Evolutionary conservation across 2,329 filamentous ascomycete species (phyloP), one percentile per base, ranked within the genome.

Genomic region (Aureobasidium sp.): DNA sequence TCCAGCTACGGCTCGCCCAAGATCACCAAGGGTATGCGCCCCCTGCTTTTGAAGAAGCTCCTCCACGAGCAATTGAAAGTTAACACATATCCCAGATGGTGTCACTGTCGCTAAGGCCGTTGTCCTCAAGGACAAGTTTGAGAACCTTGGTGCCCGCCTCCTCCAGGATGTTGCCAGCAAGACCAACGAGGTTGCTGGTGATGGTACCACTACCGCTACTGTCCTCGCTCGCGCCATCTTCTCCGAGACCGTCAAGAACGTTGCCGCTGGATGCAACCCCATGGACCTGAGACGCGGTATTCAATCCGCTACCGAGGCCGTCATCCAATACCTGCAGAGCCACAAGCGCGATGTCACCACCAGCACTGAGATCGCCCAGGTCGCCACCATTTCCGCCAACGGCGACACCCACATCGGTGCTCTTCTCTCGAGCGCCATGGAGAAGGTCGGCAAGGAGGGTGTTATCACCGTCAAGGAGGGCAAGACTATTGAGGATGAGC

Each of bases 391-490:
- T 80, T 93, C 88, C 70, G 94, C 94, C 77, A 99, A 99, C 80
- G 94, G 94, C 70, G 94, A 99, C 75, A 86, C 86, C 64, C 92
- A 97, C 80, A 90, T 99, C 73, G 94, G 94, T 71, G 87, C 91
- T 80, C 86, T 99, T 75, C 94, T 99, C 77, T 92, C 94, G 75
- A 97, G 87, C 75, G 94, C 94, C 70, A 99, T 99, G 94, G 94
- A 99, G 85, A 96, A 96, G 85, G 94, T 99, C 67, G 94, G 94
- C 79, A 99, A 99, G 86, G 94, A 99, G 83, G 94, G 94, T 83
- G 94, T 99, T 74, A 99, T 99, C 78, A 99, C 94, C 63, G 93
- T 97, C 74, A 99, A 99, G 88, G 94, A 99, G 84, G 94, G 94
- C 76, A 99, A 97, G 89, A 97, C 94, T 64, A 88, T 96, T 74